phyloP scores from a whole-genome alignment of 768 basidiomycete genomes.

The Auricularia sp. region DNA sequence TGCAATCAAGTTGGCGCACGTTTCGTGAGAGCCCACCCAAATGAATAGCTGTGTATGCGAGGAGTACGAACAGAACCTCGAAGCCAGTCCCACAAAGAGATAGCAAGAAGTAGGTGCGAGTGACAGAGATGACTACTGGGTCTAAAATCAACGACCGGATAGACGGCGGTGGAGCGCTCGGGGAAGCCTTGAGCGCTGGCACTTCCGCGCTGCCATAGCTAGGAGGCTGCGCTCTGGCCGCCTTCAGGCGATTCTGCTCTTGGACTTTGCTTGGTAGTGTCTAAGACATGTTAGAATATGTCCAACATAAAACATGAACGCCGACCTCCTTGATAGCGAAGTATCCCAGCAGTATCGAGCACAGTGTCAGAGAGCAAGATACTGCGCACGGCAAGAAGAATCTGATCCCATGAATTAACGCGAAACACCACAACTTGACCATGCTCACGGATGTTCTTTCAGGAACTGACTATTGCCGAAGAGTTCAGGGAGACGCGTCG shows the following conservation, averaged over 20 bases:
- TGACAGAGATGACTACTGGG: neutral
- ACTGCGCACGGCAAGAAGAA: slow-evolving; percentile 31
- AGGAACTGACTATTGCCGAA: slow-evolving; percentile 7
- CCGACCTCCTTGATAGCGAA: slow-evolving; percentile 18
- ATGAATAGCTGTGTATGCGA: slow-evolving; percentile 50
- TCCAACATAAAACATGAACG: neutral
- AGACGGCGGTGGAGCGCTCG: neutral
- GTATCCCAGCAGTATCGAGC: slow-evolving; percentile 35
- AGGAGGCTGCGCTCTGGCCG: neutral
- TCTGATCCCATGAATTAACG: neutral
- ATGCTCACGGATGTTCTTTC: slow-evolving; percentile 15
- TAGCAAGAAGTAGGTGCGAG: slow-evolving; percentile 23
- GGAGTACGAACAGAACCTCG: slow-evolving; percentile 59
- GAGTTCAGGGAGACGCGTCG: slow-evolving; percentile 33
- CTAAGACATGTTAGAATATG: neutral
- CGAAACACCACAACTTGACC: neutral
- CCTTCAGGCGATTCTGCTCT: neutral
- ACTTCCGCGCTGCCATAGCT: neutral
- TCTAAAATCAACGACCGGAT: slow-evolving; percentile 3
- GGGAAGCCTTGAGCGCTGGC: neutral
- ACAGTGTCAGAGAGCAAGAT: slow-evolving; percentile 41
- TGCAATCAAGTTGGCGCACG: slow-evolving; percentile 26
- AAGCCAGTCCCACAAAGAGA: slow-evolving; percentile 43
- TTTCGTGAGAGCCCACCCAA: slow-evolving; percentile 51
- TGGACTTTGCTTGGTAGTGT: neutral